A percentile compares a stretch with the other conserved stretches of the same genome.
Conservation (phyloP, 208 protist species). For the Trypanosoma mega region DNA sequence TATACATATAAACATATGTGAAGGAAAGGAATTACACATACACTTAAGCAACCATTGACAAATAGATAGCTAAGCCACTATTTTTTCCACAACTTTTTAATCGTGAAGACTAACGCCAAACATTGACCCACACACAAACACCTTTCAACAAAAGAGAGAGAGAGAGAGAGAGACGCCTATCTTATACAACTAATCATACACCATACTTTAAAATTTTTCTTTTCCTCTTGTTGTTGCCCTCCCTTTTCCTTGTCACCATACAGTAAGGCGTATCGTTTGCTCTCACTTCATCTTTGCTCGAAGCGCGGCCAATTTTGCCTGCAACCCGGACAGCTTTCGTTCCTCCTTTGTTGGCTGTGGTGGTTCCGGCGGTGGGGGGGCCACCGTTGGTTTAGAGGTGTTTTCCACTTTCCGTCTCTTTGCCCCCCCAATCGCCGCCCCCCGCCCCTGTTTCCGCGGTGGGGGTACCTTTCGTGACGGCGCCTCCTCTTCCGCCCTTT, state of each 20-base stretch:
- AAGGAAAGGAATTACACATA: constrained; percentile 8
- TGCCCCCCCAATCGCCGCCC: background rate
- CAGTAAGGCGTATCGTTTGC: no score
- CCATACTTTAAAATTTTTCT: no score
- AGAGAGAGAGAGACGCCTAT: no score
- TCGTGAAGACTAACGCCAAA: no score
- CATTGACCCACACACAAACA: no score
- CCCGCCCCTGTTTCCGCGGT: background rate
- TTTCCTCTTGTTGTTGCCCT: no score
- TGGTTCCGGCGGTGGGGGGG: constrained; percentile 10
- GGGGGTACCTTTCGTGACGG: constrained; percentile 6
- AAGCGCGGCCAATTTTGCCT: constrained; percentile 78
- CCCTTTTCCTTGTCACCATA: no score
- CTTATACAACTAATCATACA: no score
- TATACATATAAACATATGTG: constrained; percentile 1
- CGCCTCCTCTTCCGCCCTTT: background rate
- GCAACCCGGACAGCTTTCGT: constrained; percentile 75
- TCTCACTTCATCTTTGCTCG: constrained; percentile 71
- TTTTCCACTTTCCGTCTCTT: constrained; percentile 23
- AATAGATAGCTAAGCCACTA: no score
- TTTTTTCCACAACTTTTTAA: no score
- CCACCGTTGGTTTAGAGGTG: background rate
- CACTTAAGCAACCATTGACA: no score
- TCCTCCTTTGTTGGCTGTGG: constrained; percentile 73
- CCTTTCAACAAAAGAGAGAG: no score